These are phyloP conservation scores for Xerocomellus amylosporus DNA, from an alignment of 768 basidiomycete genomes.

Conservation along the genomic window DNA sequence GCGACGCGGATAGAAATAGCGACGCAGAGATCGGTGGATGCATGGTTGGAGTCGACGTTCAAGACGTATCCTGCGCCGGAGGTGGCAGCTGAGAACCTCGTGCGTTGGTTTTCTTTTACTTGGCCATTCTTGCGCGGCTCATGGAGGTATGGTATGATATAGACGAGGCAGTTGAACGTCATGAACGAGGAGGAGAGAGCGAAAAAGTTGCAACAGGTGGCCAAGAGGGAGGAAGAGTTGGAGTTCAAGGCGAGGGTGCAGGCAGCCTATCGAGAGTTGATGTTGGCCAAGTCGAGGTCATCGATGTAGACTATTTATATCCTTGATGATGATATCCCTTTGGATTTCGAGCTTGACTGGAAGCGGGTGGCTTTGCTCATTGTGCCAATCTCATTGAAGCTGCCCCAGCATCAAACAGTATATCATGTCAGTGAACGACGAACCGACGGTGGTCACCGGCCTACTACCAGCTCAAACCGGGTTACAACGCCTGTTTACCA, in stretches of 20 bases:
- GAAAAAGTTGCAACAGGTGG: background rate
- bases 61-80: background rate
- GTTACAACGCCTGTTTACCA: no score
- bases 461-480: no score
- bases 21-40: conserved; percentile 1
- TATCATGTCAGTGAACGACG: no score
- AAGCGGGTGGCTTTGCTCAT: no score
- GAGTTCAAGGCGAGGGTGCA: background rate
- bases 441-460: no score
- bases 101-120: background rate
- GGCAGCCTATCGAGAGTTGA: background rate
- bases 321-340: background rate
- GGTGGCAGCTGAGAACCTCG: conserved; percentile 7
- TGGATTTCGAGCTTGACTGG: no score
- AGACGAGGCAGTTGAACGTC: background rate
- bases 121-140: no score
- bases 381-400: no score
- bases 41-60: conserved; percentile 10
- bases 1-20: background rate
- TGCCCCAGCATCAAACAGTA: no score
- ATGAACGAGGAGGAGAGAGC: background rate
- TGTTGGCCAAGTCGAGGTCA: background rate
- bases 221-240: background rate
- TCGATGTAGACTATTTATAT: background rate
- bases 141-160: background rate